These are phyloP conservation scores for Raddia distichophylla DNA, from an alignment of 176 grass and related monocot species.

Conservation along the genomic window DNA sequence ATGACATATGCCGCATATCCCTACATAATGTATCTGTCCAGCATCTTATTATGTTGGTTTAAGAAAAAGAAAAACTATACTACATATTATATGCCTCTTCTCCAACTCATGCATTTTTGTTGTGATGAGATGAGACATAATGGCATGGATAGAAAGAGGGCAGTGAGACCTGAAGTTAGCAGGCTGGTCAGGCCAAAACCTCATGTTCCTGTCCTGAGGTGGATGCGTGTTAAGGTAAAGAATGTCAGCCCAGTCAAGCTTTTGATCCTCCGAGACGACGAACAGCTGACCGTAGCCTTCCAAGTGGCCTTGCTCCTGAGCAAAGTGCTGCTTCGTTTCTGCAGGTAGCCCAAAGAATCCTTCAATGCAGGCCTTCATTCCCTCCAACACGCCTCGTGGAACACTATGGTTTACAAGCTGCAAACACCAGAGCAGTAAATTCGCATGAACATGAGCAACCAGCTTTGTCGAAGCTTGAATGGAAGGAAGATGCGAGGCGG, in stretches of 20 bases:
- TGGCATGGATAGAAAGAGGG: not conserved
- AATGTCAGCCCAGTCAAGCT: conserved; percentile 64
- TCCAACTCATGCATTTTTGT: not conserved
- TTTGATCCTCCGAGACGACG: conserved; percentile 63
- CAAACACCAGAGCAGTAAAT: not conserved
- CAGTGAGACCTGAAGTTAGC: conserved; percentile 42
- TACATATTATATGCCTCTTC: not conserved
- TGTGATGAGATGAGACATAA: not conserved
- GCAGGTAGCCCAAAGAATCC: conserved; percentile 45
- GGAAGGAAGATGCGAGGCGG: not conserved
- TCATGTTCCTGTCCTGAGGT: conserved; percentile 26
- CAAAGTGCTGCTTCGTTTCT: conserved; percentile 36
- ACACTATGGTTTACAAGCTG: conserved; percentile 42
- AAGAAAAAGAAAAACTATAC: not conserved
- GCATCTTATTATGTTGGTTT: not conserved
- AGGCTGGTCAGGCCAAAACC: conserved; percentile 57
- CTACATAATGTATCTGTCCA: not conserved
- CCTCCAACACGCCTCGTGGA: conserved; percentile 28
- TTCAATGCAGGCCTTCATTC: conserved; percentile 23
- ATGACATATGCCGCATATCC: not conserved
- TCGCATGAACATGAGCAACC: not conserved
- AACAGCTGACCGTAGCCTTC: conserved; percentile 67
- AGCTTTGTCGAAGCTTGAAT: not conserved
- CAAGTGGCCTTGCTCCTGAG: conserved; percentile 29
- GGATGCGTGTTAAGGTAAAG: conserved; percentile 46